phyloP scores from a whole-genome alignment of 2,329 filamentous ascomycete genomes.

The Fusarium stilboides region DNA sequence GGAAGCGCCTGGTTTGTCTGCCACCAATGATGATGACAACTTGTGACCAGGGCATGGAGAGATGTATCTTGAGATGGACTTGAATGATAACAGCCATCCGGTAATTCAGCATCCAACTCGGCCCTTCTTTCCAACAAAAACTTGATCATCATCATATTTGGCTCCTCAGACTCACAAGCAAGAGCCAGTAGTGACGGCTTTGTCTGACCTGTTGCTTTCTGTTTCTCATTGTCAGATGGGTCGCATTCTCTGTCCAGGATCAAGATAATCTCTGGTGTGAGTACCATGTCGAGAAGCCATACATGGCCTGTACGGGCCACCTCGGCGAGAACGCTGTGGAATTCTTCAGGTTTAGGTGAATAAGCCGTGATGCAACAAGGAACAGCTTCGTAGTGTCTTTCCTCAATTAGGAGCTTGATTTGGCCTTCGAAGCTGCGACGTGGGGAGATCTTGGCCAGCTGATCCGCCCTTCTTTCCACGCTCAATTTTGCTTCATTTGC shows the following conservation, averaged over 20 bases:
- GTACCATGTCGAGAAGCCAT: background rate
- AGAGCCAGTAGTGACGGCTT: background rate
- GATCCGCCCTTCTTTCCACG: background rate
- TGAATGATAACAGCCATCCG: background rate
- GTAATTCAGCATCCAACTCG: background rate
- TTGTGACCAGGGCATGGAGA: background rate
- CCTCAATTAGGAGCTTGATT: accelerated
- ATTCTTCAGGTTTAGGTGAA: background rate
- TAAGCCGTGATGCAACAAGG: background rate
- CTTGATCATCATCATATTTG: background rate
- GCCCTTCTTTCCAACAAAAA: background rate
- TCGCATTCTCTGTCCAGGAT: background rate
- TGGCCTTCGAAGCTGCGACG: background rate
- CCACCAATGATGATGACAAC: background rate
- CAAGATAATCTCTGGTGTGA: background rate
- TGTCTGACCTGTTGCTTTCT: background rate
- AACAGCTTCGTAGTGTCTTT: background rate
- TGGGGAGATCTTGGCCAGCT: too few relatives aligned
- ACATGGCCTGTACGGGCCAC: background rate
- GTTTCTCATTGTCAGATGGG: too few relatives aligned
- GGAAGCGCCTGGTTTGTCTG: background rate
- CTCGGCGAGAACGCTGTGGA: accelerated
- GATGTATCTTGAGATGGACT: too few relatives aligned
- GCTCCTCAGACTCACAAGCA: background rate
- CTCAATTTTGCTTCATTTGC: accelerated